Evolutionary conservation across 345 rosid species (phyloP).

Genomic region (Aquilaria yunnanensis): DNA sequence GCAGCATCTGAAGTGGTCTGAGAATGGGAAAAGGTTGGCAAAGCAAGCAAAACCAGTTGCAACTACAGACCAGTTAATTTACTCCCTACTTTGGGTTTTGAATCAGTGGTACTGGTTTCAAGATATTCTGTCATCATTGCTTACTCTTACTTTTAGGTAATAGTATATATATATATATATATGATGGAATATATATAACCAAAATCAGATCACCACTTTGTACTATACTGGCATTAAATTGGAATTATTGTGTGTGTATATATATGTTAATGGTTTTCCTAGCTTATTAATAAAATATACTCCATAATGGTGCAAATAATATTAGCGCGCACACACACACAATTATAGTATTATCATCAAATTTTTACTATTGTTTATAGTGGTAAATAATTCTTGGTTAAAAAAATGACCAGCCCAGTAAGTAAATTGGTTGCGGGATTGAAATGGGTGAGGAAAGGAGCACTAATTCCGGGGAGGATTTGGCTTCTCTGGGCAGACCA

Average conservation of each 20-base stretch:
- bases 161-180: conserved; percentile 10
- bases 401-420: no score
- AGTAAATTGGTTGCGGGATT: neutral
- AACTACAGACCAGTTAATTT: no score
- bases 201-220: no score
- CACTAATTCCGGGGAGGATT: conserved; percentile 24
- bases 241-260: neutral
- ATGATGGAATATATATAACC: neutral
- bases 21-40: conserved; percentile 13
- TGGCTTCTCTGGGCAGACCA: conserved; percentile 14
- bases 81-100: conserved; percentile 12
- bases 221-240: neutral
- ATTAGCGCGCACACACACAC: no score
- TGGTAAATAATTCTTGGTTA: no score
- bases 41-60: neutral
- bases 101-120: conserved; percentile 31
- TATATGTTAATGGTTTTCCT: no score
- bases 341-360: no score
- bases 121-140: conserved; percentile 57
- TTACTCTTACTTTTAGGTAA: conserved; percentile 38
- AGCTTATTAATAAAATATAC: no score
- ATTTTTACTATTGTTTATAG: no score
- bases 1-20: conserved; percentile 23
- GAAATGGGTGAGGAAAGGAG: conserved; percentile 19
- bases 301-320: no score